These are phyloP conservation scores for Astrothelium macrocarpum DNA, from an alignment of 495 filamentous ascomycete species.

Conservation along the genomic window DNA sequence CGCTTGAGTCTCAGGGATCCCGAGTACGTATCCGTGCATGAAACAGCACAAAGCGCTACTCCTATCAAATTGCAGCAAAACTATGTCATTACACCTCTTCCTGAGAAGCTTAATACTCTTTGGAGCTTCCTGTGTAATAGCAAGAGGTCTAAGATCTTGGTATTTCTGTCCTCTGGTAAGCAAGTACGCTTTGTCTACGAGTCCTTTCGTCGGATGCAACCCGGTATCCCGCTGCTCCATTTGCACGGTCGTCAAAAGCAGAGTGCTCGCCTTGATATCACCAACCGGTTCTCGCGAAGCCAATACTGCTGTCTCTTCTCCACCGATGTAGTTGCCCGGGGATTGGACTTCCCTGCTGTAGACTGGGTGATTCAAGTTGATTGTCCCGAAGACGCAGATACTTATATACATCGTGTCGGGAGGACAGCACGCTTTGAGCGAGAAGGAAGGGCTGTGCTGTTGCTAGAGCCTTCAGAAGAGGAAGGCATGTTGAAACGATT, in stretches of 20 bases:
- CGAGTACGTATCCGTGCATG: constrained; percentile 91
- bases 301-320: constrained; percentile 83
- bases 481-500: constrained; percentile 71
- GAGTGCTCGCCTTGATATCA: constrained; percentile 74
- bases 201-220: constrained; percentile 83
- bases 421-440: constrained; percentile 90
- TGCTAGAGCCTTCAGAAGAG: constrained; percentile 87
- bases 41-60: constrained; percentile 69
- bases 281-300: constrained; percentile 63
- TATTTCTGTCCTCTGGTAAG: constrained; percentile 90
- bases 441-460: constrained; percentile 76
- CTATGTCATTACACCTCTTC: constrained; percentile 73
- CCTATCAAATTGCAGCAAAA: constrained; percentile 79
- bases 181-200: constrained; percentile 95
- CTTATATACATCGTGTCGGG: constrained; percentile 94
- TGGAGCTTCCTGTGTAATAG: constrained; percentile 86
- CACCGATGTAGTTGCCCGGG: constrained; percentile 87
- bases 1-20: constrained; percentile 79
- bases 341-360: constrained; percentile 90
- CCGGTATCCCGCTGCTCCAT: constrained; percentile 90
- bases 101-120: constrained; percentile 81
- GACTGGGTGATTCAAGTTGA: constrained; percentile 97
- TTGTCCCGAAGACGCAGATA: constrained; percentile 91
- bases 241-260: constrained; percentile 94
- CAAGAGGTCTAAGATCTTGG: constrained; percentile 82